A percentile compares a stretch with the other conserved stretches of the same genome.
Evolutionary conservation across 306 rosid species (phyloP).

Genomic region (Gynostemma pentaphyllum): DNA sequence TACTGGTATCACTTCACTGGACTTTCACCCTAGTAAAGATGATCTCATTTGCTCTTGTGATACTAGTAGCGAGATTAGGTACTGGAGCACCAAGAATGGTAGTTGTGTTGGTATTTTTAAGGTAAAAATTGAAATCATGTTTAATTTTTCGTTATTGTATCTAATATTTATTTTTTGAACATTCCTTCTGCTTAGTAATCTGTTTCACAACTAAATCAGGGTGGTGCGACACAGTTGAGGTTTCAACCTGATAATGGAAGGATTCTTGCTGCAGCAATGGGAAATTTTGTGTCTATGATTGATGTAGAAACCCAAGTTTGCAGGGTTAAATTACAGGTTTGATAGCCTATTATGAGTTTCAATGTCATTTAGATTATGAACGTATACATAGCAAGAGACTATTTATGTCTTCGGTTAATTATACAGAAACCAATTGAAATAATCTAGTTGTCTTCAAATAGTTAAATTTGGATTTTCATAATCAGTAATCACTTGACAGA

Average conservation of each 20-base stretch:
- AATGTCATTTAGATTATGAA: background rate
- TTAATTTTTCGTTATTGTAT: background rate
- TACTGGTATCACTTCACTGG: constrained; percentile 54
- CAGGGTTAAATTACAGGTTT: constrained; percentile 44
- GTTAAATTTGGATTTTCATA: background rate
- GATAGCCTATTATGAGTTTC: background rate
- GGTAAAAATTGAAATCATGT: constrained; percentile 27
- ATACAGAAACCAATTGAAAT: background rate
- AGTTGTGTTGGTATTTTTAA: constrained; percentile 51
- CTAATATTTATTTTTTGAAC: background rate
- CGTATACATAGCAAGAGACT: background rate
- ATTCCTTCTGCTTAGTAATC: background rate
- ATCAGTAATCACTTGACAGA: background rate
- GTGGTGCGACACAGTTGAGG: constrained; percentile 64
- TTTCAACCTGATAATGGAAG: constrained; percentile 70
- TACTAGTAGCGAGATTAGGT: constrained; percentile 53
- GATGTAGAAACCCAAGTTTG: constrained; percentile 52
- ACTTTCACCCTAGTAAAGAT: constrained; percentile 65
- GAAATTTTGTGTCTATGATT: constrained; percentile 38
- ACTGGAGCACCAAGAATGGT: constrained; percentile 68
- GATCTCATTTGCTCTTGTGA: constrained; percentile 78
- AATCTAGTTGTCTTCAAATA: background rate
- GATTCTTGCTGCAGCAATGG: constrained; percentile 56
- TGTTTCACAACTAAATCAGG: constrained; percentile 32
- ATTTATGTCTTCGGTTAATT: background rate